Conservation (phyloP, 2,329 filamentous ascomycete species). For the Pseudopithomyces chartarum region DNA sequence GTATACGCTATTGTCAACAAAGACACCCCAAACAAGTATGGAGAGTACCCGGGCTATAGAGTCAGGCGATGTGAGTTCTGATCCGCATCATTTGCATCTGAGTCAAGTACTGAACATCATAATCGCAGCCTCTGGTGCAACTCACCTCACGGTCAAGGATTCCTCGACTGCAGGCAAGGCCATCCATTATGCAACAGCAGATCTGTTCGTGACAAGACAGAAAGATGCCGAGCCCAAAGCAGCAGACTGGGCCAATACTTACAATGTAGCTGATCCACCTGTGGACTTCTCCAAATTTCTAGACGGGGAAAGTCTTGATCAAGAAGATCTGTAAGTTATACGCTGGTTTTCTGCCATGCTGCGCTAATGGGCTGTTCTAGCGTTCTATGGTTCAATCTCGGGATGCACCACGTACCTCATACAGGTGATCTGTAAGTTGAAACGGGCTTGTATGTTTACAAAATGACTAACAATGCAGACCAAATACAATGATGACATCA, state of each 20-base stretch:
- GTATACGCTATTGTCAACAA: slow-evolving; percentile 59
- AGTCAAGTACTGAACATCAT: background rate
- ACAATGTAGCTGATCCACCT: slow-evolving; percentile 53
- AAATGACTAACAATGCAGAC: slow-evolving; percentile 20
- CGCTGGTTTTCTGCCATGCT: background rate
- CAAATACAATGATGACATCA: slow-evolving; percentile 59
- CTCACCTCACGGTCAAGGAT: slow-evolving; percentile 53
- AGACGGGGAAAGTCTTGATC: slow-evolving; percentile 50
- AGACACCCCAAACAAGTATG: slow-evolving; percentile 54
- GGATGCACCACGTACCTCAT: slow-evolving; percentile 57
- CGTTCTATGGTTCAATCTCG: slow-evolving; percentile 59
- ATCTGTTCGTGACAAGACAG: slow-evolving; percentile 57
- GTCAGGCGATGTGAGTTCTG: slow-evolving; percentile 46
- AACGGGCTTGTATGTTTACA: background rate
- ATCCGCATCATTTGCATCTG: no score
- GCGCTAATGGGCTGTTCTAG: slow-evolving; percentile 11
- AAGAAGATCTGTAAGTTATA: slow-evolving; percentile 39
- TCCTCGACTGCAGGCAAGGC: slow-evolving; percentile 54
- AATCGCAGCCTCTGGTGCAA: slow-evolving; percentile 19
- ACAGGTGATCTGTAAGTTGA: slow-evolving; percentile 38
- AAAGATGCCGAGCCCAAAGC: slow-evolving; percentile 59
- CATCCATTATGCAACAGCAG: slow-evolving; percentile 56
- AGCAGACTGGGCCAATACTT: slow-evolving; percentile 54
- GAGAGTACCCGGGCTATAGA: slow-evolving; percentile 59
- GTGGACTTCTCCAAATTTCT: slow-evolving; percentile 59